Percentiles rank a stretch among this genome's conserved stretches.
These are phyloP conservation scores for Thraustotheca clavata DNA, from an alignment of 352 stramenopile genomes.

Conservation along the genomic window DNA sequence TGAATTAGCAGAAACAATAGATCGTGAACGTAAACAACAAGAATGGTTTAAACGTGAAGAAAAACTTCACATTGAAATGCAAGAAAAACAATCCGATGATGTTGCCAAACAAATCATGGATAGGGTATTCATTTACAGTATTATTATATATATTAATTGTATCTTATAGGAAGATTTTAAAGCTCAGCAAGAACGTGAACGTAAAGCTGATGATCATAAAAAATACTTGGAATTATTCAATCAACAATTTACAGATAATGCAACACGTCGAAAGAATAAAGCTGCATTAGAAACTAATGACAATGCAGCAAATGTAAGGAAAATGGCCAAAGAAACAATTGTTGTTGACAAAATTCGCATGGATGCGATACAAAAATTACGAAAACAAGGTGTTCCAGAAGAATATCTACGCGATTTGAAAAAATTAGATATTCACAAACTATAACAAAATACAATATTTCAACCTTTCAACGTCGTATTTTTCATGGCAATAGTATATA, in stretches of 20 bases:
- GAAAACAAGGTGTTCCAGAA: constrained; percentile 57
- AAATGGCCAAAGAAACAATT: constrained; percentile 58
- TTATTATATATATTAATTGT: not conserved
- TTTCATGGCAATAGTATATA: too few species aligned
- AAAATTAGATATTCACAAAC: constrained; percentile 3
- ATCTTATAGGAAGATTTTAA: constrained; percentile 8
- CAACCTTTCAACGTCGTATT: too few species aligned
- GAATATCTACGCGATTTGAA: constrained; percentile 60
- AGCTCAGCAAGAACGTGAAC: not conserved
- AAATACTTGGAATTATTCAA: constrained; percentile 11
- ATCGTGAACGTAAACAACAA: constrained; percentile 32
- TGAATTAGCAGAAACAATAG: constrained; percentile 42
- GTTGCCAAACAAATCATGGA: not conserved
- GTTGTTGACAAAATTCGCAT: constrained; percentile 63
- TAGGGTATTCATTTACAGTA: not conserved
- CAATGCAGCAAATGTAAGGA: constrained; percentile 58
- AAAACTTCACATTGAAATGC: not conserved
- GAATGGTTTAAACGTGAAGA: constrained; percentile 19
- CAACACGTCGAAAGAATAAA: constrained; percentile 41
- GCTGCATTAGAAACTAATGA: constrained; percentile 58
- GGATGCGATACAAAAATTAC: constrained; percentile 45
- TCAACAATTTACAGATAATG: constrained; percentile 57
- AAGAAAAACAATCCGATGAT: not conserved
- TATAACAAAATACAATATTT: too few species aligned
- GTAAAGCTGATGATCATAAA: constrained; percentile 7